Base-by-base conservation (phyloP, 176 grass and related monocot genomes). In the Oryza longistaminata region DNA sequence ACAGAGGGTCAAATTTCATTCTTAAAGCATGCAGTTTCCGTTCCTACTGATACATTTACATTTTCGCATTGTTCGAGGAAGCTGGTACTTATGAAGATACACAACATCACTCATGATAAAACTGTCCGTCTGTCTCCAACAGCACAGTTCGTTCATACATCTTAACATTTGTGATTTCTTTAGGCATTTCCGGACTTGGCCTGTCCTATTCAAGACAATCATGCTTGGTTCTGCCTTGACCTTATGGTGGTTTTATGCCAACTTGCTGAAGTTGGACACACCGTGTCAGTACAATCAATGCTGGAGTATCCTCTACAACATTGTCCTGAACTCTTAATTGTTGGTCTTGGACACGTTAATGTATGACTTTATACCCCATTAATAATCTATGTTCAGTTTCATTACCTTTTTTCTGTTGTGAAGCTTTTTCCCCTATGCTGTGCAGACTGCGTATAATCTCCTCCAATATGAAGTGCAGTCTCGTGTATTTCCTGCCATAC, bases 371-470 rank as follows among this genome's bases (percentile, higher is more conserved):
- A 22, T 53, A 66, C 13, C 25, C n/a, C 73, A 27, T 82, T 37
- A 82, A 73, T 16, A 72, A 75, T 16, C 80, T 40, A 66, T 68
- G 9, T 87, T 35, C n/a, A 62, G 11, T 68, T 71, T 31, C 37
- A 88, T 79, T 43, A 66, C n/a, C 71, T 75, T 70, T 81, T 81
- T 66, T 31, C 37, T 26, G 58, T 66, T 84, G n/a, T 82, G 40
- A 85, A 83, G 1, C 44, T 40, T 53, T 71, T 75, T 14, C 17
- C 27, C 16, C 53, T 61, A 80, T 81, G 67, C 37, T 90, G 75
- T 82, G 67, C 94, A 97, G 94, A 97, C 89, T 71, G 76, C 87
- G 3, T 97, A 97, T 78, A 97, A 97, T 73, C 91, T 97, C 43
- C 90, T 97, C 66, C 94, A 90, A 64, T 74, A 86, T 68, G 91